These are phyloP conservation scores for Rosa persica DNA, from an alignment of 306 rosid genomes.

Conservation along the genomic window DNA sequence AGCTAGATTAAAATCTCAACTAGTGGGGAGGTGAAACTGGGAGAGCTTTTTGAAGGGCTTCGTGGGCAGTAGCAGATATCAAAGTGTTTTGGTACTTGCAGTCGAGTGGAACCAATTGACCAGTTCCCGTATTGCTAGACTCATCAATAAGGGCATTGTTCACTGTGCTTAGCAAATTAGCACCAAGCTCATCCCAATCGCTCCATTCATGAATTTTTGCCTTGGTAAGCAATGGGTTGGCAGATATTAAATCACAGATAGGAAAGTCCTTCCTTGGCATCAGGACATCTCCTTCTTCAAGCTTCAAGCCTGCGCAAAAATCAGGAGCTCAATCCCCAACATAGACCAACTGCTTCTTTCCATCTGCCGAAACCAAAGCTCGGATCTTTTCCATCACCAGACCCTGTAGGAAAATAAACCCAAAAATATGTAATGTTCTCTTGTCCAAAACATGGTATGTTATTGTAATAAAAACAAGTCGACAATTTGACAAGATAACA, in stretches of 20 bases:
- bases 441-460: background rate
- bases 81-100: slow-evolving; percentile 23
- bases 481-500: background rate
- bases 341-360: slow-evolving; percentile 45
- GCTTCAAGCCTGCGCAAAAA: slow-evolving; percentile 65
- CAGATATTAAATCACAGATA: slow-evolving; percentile 43
- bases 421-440: background rate
- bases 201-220: slow-evolving; percentile 56
- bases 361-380: slow-evolving; percentile 28
- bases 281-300: slow-evolving; percentile 46
- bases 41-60: slow-evolving; percentile 16
- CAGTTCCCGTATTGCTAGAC: background rate
- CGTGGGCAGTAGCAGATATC: background rate
- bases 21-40: slow-evolving; percentile 20
- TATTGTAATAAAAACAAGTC: background rate
- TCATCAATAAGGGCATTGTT: background rate
- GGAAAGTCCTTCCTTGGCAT: slow-evolving; percentile 60
- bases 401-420: slow-evolving; percentile 35
- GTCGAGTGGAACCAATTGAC: slow-evolving; percentile 12
- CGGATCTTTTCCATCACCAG: slow-evolving; percentile 47
- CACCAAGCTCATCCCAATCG: slow-evolving; percentile 28
- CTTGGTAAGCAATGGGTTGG: slow-evolving; percentile 38
- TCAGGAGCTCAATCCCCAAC: slow-evolving; percentile 73
- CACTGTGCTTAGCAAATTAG: slow-evolving; percentile 13
- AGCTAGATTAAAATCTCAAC: background rate